Conservation (phyloP, 805 yeast genomes). For the Metschnikowia peoriensis region DNA sequence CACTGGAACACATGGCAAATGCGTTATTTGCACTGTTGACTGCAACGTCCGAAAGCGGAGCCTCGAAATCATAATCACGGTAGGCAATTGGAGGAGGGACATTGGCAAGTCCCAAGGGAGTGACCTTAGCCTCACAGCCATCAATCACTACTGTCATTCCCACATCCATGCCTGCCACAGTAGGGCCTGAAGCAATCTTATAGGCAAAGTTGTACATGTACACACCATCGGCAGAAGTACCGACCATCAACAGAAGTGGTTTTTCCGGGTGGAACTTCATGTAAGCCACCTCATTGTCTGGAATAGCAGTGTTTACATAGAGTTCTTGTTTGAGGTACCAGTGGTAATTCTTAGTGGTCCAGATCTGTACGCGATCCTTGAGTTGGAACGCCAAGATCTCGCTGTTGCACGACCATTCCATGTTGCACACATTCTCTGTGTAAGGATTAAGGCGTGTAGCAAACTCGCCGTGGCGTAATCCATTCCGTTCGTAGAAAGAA, state of each 20-base stretch:
- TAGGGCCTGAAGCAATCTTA: conserved; percentile 65
- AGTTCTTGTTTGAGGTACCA: conserved; percentile 93
- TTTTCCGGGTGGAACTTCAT: conserved; percentile 88
- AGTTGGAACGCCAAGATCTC: conserved; percentile 74
- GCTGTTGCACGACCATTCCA: conserved; percentile 81
- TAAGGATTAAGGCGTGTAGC: conserved; percentile 57
- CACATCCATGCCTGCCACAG: conserved; percentile 60
- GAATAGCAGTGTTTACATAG: conserved; percentile 25
- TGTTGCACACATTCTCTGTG: conserved; percentile 41
- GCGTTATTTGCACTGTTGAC: conserved; percentile 56
- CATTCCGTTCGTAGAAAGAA: conserved; percentile 89
- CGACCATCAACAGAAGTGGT: conserved; percentile 70
- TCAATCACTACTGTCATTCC: conserved; percentile 84
- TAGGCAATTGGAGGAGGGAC: conserved; percentile 94
- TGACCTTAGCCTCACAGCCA: conserved; percentile 65
- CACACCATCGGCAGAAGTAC: conserved; percentile 45
- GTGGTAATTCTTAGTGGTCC: conserved; percentile 91
- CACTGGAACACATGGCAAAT: conserved; percentile 56
- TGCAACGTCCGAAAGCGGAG: conserved; percentile 62
- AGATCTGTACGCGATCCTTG: conserved; percentile 65
- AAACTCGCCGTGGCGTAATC: conserved; percentile 87
- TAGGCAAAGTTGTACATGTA: conserved; percentile 68
- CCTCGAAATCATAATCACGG: conserved; percentile 55
- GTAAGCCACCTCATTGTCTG: conserved; percentile 34
- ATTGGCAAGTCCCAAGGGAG: conserved; percentile 81